Evolutionary conservation across 2,329 filamentous ascomycete genomes (phyloP), one percentile per base, ranked within the genome.

Genomic region (Fusarium sp.): DNA sequence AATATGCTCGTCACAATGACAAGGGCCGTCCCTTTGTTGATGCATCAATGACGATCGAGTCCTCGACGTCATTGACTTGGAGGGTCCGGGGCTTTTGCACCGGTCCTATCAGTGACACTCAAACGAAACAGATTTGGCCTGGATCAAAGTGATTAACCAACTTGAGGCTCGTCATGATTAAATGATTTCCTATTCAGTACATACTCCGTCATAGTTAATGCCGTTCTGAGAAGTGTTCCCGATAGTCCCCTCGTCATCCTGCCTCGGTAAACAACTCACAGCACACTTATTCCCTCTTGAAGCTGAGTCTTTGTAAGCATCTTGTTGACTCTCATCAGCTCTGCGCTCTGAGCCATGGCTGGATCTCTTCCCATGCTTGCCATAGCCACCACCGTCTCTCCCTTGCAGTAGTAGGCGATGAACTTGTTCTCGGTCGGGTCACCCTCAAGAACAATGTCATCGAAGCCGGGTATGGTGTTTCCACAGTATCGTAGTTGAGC

Each of bases 401-500:
- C 95, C 81, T 93, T 93, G 63, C 91, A 92, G 81, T 98, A 99
- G 84, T 94, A 99, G 0, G 94, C 96, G 7, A 93, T 91, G 80
- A 98, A 99, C 80, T 94, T 95, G 69, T 90, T 90, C 79, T 95
- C 90, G 5, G 91, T 92, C 0, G 92, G 90, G 76, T 93, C 89
- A 14, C 96, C 96, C 60, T 93, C 89, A 13, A 99, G 77, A 1
- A 98, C 88, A 6, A 98, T 80, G 77, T 97, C 95, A 80, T 99
- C 96, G 85, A 90, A 98, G 1, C 96, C 96, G 63, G 90, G 89
- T 10, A 76, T 74, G 1, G 95, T 94, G 85, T 96, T 96, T 14
- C 96, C 96, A 80, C 95, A 98, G 87, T 99, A 99, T 54, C 96
- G 90, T 78, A 99, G 84, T 84, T 99, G 96, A 7, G 91, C 89